Conservation (phyloP, 2,329 filamentous ascomycete genomes). For the Tolypocladium tropicale region DNA sequence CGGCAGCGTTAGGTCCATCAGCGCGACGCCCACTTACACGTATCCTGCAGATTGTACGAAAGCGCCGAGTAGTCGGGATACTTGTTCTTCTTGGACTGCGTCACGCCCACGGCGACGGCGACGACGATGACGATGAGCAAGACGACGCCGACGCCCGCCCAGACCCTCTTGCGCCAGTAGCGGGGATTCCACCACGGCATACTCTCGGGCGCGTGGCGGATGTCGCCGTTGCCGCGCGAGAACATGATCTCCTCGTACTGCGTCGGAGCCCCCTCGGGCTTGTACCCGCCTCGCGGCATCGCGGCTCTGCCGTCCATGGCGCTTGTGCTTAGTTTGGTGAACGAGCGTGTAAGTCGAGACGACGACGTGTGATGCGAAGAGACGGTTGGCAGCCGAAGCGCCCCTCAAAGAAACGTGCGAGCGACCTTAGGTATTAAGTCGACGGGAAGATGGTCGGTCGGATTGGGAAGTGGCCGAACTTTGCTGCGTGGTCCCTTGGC, state of each 20-base stretch:
- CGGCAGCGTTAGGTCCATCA: not conserved
- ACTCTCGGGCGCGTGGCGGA: constrained; percentile 12
- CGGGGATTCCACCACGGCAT: constrained; percentile 35
- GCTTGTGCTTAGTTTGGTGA: not conserved
- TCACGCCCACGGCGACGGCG: constrained; percentile 34
- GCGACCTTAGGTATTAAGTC: not conserved
- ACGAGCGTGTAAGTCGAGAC: not conserved
- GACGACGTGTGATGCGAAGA: not conserved
- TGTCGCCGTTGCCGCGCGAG: constrained; percentile 7
- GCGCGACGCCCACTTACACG: constrained; percentile 26
- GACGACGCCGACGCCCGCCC: constrained; percentile 28
- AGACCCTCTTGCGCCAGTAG: constrained; percentile 43
- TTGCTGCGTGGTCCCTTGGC: not conserved
- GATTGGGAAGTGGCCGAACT: not conserved
- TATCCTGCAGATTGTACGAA: constrained; percentile 36
- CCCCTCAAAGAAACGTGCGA: not conserved
- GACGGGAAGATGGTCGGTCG: not conserved
- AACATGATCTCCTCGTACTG: constrained; percentile 18
- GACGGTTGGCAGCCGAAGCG: not conserved
- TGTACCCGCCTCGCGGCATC: constrained; percentile 6
- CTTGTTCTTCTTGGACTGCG: constrained; percentile 24
- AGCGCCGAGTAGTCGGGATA: constrained; percentile 40
- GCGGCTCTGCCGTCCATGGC: not conserved
- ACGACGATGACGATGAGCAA: constrained; percentile 36
- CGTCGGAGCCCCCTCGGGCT: constrained; percentile 13